These are phyloP conservation scores for Ophiostoma pallidulum DNA, from an alignment of 2,329 filamentous ascomycete species.

Conservation along the genomic window DNA sequence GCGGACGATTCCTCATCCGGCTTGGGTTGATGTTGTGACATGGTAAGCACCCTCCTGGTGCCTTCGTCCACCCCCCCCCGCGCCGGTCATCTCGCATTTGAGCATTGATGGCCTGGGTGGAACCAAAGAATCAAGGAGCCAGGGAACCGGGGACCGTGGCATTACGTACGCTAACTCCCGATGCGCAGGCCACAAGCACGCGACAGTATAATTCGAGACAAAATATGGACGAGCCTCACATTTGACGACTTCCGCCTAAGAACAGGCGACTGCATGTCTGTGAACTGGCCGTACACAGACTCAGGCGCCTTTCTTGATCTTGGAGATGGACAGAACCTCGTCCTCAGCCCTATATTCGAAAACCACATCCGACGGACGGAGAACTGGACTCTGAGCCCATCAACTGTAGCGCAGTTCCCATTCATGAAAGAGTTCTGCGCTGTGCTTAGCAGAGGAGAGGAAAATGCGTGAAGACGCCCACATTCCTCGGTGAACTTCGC, in stretches of 20 bases:
- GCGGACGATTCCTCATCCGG: constrained; percentile 19
- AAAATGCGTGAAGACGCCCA: neutral
- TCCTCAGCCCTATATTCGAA: constrained; percentile 12
- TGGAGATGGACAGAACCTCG: constrained; percentile 9
- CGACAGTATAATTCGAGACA: constrained; percentile 8
- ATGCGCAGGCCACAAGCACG: constrained; percentile 6
- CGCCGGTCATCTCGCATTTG: no score
- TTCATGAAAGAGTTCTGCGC: constrained; percentile 2
- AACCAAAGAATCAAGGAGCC: no score
- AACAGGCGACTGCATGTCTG: constrained; percentile 8
- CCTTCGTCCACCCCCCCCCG: no score
- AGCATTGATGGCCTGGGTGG: no score
- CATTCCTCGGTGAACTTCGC: no score
- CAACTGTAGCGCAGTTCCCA: neutral
- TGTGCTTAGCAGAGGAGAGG: neutral
- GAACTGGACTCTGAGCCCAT: constrained; percentile 8
- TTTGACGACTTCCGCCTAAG: constrained; percentile 4
- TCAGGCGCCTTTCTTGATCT: constrained; percentile 9
- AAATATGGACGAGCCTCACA: constrained; percentile 1
- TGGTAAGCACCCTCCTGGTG: neutral
- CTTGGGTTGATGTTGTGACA: constrained; percentile 20
- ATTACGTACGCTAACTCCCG: no score
- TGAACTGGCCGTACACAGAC: constrained; percentile 14
- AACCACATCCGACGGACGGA: constrained; percentile 7
- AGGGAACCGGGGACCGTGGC: no score